Evolutionary conservation across 129 eudicot genomes (phyloP).

Genomic region (Pittosporum tobira): DNA sequence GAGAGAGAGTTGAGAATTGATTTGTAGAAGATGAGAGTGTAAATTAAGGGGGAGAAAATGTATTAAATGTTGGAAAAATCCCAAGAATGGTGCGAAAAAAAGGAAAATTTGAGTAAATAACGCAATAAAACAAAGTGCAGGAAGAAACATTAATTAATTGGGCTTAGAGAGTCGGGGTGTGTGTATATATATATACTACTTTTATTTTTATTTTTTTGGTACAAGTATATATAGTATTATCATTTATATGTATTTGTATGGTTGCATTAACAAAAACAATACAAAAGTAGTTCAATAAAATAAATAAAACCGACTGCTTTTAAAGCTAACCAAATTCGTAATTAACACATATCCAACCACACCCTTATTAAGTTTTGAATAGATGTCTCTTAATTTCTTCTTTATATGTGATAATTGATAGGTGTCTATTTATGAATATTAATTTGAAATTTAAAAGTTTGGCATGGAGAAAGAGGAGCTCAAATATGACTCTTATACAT

Average conservation of each 20-base stretch:
- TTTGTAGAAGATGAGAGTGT: too few relatives aligned
- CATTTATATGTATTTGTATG: too few relatives aligned
- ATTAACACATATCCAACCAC: conserved; percentile 56
- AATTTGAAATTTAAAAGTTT: background rate
- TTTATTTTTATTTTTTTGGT: conserved; percentile 14
- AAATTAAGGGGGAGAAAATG: conserved; percentile 44
- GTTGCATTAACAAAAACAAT: too few relatives aligned
- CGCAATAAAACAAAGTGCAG: conserved; percentile 41
- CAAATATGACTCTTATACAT: too few relatives aligned
- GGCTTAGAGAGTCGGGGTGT: conserved; percentile 42
- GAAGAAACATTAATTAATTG: conserved; percentile 50
- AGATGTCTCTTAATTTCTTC: conserved; percentile 25
- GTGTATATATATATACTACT: conserved; percentile 18
- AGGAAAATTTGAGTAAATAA: conserved; percentile 41
- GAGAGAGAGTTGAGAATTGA: conserved; percentile 46
- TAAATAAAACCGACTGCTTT: conserved; percentile 31
- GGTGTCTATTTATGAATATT: conserved; percentile 14
- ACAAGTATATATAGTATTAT: conserved; percentile 7
- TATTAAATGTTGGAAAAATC: conserved; percentile 45
- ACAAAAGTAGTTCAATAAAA: too few relatives aligned
- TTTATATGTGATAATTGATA: conserved; percentile 27
- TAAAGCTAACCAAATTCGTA: conserved; percentile 41
- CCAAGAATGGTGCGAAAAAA: conserved; percentile 37
- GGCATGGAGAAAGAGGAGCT: too few relatives aligned
- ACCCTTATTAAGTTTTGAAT: conserved; percentile 8